These are phyloP conservation scores for Eucalyptus tenuipes DNA, from an alignment of 345 rosid genomes.

Conservation along the genomic window DNA sequence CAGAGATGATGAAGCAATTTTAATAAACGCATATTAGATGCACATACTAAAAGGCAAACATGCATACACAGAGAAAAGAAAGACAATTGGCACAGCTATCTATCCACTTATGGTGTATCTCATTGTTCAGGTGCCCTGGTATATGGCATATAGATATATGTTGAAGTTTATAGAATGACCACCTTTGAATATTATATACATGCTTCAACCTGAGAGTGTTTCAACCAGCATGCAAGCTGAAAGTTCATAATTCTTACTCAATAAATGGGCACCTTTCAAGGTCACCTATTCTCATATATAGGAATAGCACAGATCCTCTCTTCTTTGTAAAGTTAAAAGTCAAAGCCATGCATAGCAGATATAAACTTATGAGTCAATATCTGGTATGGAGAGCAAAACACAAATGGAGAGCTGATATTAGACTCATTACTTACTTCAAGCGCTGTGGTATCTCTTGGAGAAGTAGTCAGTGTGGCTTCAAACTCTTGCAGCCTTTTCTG, in stretches of 20 bases:
- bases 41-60: neutral
- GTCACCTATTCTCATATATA: neutral
- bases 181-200: neutral
- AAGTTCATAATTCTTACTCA: neutral
- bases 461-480: slow-evolving; percentile 39
- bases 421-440: slow-evolving; percentile 61
- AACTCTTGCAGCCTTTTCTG: slow-evolving; percentile 76
- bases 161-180: neutral
- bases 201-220: neutral
- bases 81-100: neutral
- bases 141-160: neutral
- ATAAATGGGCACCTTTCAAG: neutral
- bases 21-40: neutral
- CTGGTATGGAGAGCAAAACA: neutral
- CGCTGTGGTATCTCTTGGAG: slow-evolving; percentile 62
- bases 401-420: neutral
- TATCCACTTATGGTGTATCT: neutral
- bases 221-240: neutral
- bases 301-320: neutral
- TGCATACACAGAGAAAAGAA: neutral
- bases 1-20: neutral
- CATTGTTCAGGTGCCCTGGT: neutral
- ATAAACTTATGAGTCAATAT: neutral
- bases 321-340: neutral
- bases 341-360: neutral